These are phyloP conservation scores for Suillus occidentalis DNA, from an alignment of 768 basidiomycete genomes.

Conservation along the genomic window DNA sequence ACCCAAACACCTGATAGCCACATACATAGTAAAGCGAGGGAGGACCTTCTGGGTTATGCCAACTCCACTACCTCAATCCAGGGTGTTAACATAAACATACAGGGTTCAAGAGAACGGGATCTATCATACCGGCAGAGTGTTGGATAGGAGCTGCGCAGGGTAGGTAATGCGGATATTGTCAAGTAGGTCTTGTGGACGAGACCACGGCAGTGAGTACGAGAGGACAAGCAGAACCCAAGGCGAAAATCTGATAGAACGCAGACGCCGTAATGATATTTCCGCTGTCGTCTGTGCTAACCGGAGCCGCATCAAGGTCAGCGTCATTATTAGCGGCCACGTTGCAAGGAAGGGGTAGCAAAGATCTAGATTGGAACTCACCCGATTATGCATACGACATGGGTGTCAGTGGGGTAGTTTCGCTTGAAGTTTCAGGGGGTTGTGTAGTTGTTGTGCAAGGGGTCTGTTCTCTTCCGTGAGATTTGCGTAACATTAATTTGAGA, in stretches of 20 bases:
- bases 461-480: conserved; percentile 18
- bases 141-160: conserved; percentile 46
- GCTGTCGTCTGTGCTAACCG: conserved; percentile 52
- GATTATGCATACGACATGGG: conserved; percentile 58
- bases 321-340: conserved; percentile 4
- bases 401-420: conserved; percentile 45
- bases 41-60: conserved; percentile 50
- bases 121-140: conserved; percentile 49
- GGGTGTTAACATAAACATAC: not conserved
- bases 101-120: not conserved
- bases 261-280: conserved; percentile 48
- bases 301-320: not conserved
- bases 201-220: conserved; percentile 7
- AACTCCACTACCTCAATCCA: conserved; percentile 45
- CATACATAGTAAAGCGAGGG: conserved; percentile 48
- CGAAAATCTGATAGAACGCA: conserved; percentile 42
- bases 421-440: conserved; percentile 60
- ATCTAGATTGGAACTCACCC: conserved; percentile 34
- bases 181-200: conserved; percentile 41
- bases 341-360: not conserved
- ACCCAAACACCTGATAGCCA: conserved; percentile 40
- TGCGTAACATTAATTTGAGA: not conserved
- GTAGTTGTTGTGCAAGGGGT: conserved; percentile 53
- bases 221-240: not conserved
- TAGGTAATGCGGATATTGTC: conserved; percentile 44